Evolutionary conservation across 139 green algal species (phyloP).

Genomic region (Ettlia oleoabundans): DNA sequence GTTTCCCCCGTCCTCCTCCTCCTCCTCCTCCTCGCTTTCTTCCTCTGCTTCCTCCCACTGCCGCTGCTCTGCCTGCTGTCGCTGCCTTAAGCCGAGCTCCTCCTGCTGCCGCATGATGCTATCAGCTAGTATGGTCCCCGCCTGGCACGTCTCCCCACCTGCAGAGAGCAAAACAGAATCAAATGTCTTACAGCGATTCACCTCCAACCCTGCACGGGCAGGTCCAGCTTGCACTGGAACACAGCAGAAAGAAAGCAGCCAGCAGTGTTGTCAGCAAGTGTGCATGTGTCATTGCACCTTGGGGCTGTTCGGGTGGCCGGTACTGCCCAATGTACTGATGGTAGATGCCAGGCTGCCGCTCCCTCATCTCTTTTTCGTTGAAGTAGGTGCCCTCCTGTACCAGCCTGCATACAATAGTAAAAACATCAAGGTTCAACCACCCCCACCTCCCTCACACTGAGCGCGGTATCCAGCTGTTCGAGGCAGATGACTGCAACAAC

Average conservation of each 20-base stretch:
- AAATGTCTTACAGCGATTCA: background rate
- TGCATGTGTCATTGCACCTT: no score
- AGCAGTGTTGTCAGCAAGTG: no score
- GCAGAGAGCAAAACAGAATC: background rate
- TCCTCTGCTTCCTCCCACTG: slow-evolving; percentile 33
- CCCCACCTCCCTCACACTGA: no score
- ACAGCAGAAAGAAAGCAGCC: background rate
- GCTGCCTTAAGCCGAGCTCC: slow-evolving; percentile 45
- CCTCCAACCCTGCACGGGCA: background rate
- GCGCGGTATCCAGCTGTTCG: no score
- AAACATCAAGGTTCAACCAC: no score
- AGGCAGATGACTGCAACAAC: background rate
- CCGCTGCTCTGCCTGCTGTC: slow-evolving; percentile 41
- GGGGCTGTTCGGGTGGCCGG: background rate
- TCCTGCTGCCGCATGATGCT: slow-evolving; percentile 61
- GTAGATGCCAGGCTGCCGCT: slow-evolving; percentile 70
- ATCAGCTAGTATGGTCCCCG: slow-evolving; percentile 31
- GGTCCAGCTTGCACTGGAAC: background rate
- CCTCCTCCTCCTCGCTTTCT: slow-evolving; percentile 30
- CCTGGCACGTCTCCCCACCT: background rate
- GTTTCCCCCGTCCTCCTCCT: background rate
- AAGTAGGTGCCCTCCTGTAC: slow-evolving; percentile 59
- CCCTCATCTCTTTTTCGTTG: slow-evolving; percentile 68
- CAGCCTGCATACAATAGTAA: slow-evolving; percentile 23
- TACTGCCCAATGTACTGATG: slow-evolving; percentile 73